A percentile compares a stretch with the other conserved stretches of the same genome.
These are phyloP conservation scores for Erodium maritimum DNA, from an alignment of 345 rosid species.

Conservation along the genomic window DNA sequence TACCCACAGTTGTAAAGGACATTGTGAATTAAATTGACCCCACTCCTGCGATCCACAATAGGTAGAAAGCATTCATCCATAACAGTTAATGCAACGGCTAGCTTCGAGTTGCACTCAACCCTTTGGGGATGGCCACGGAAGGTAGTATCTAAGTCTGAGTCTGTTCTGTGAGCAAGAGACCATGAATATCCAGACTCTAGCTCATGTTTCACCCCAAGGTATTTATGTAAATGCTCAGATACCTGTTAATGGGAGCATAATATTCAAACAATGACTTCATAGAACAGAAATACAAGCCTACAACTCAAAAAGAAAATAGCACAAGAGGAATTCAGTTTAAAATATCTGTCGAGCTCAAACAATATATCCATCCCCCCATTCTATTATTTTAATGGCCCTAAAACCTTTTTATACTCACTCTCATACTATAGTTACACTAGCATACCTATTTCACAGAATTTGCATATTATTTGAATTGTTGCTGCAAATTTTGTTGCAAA, in stretches of 20 bases:
- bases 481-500: too few species aligned
- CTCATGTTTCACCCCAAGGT: slow-evolving; percentile 74
- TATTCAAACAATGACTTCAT: slow-evolving; percentile 1
- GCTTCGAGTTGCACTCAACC: slow-evolving; percentile 70
- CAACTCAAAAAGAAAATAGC: not conserved
- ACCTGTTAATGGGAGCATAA: slow-evolving; percentile 35
- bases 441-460: not conserved
- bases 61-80: slow-evolving; percentile 97
- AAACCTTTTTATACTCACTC: not conserved
- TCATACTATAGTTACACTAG: too few species aligned
- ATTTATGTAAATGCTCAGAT: slow-evolving; percentile 51
- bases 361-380: not conserved
- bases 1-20: slow-evolving; percentile 79
- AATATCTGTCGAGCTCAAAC: not conserved
- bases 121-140: slow-evolving; percentile 34
- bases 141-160: slow-evolving; percentile 36
- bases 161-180: slow-evolving; percentile 56
- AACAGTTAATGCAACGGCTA: slow-evolving; percentile 56
- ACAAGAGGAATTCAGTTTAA: not conserved
- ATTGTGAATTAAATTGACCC: slow-evolving; percentile 61
- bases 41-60: slow-evolving; percentile 68
- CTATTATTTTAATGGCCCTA: not conserved
- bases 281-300: not conserved
- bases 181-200: slow-evolving; percentile 77
- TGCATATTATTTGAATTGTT: too few species aligned